Conservation (phyloP, 768 basidiomycete species). For the Galerina marginata region DNA sequence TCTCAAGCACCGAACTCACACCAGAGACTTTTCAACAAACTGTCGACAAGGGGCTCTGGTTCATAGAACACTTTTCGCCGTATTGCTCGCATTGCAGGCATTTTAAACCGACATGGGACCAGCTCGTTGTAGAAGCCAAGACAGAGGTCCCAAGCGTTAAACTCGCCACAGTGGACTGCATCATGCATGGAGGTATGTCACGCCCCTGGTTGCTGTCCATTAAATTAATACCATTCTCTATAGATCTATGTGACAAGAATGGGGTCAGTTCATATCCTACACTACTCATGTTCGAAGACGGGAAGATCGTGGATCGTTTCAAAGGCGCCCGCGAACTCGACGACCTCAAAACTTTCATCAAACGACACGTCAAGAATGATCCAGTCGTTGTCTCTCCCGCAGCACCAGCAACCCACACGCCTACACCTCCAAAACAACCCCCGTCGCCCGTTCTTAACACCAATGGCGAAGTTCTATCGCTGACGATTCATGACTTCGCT, state of each 20-base stretch:
- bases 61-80: constrained; percentile 89
- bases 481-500: constrained; percentile 44
- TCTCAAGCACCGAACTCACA: constrained; percentile 48
- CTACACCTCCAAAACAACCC: constrained; percentile 18
- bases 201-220: neutral
- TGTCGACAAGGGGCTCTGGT: constrained; percentile 67
- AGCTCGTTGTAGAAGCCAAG: constrained; percentile 60
- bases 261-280: constrained; percentile 75
- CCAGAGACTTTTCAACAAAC: constrained; percentile 63
- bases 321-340: constrained; percentile 57
- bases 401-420: constrained; percentile 3
- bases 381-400: constrained; percentile 4
- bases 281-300: constrained; percentile 74
- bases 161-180: constrained; percentile 60
- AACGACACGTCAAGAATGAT: constrained; percentile 38
- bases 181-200: constrained; percentile 29
- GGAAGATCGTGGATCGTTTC: constrained; percentile 64
- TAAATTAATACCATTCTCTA: neutral
- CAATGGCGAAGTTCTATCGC: constrained; percentile 41
- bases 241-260: constrained; percentile 84
- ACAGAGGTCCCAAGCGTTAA: constrained; percentile 54
- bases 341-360: constrained; percentile 60
- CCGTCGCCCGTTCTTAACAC: constrained; percentile 32
- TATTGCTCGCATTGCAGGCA: constrained; percentile 80
- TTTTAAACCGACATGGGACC: constrained; percentile 85